Conservation (phyloP, 768 basidiomycete genomes). For the Agrocybe pediades region DNA sequence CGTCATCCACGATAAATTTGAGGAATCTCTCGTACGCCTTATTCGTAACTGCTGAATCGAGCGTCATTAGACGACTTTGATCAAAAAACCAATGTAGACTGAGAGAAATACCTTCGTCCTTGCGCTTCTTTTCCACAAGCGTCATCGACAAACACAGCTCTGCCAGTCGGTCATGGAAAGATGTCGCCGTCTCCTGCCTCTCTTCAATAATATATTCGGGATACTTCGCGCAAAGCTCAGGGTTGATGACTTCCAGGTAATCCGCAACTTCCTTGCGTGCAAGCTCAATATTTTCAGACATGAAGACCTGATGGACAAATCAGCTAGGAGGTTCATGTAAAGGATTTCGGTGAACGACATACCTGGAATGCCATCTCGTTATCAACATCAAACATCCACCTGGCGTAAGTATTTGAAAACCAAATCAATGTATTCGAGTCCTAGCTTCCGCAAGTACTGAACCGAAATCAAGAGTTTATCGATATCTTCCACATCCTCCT, state of each 20-base stretch:
- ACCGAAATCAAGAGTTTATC: constrained; percentile 83
- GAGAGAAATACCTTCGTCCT: constrained; percentile 54
- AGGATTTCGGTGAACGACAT: not conserved
- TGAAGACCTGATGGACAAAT: constrained; percentile 84
- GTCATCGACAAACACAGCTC: constrained; percentile 84
- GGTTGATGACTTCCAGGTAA: constrained; percentile 75
- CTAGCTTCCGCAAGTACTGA: constrained; percentile 87
- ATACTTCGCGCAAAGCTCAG: constrained; percentile 71
- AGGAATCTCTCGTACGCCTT: constrained; percentile 72
- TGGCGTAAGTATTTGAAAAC: constrained; percentile 80
- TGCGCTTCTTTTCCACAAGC: constrained; percentile 53
- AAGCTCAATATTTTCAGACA: constrained; percentile 91
- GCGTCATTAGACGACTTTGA: not conserved
- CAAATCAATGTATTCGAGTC: constrained; percentile 76
- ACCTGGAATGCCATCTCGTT: constrained; percentile 78
- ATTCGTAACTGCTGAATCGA: constrained; percentile 48
- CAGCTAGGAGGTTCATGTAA: too few relatives aligned
- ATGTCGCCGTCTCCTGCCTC: constrained; percentile 62
- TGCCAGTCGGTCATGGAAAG: constrained; percentile 87
- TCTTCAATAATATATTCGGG: constrained; percentile 84
- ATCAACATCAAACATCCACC: constrained; percentile 85
- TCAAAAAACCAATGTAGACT: not conserved
- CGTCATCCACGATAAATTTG: constrained; percentile 71
- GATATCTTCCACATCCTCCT: constrained; percentile 77
- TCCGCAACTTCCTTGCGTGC: constrained; percentile 76